Evolutionary conservation across 2,329 filamentous ascomycete species (phyloP).

Genomic region (Byssochlamys sp.): DNA sequence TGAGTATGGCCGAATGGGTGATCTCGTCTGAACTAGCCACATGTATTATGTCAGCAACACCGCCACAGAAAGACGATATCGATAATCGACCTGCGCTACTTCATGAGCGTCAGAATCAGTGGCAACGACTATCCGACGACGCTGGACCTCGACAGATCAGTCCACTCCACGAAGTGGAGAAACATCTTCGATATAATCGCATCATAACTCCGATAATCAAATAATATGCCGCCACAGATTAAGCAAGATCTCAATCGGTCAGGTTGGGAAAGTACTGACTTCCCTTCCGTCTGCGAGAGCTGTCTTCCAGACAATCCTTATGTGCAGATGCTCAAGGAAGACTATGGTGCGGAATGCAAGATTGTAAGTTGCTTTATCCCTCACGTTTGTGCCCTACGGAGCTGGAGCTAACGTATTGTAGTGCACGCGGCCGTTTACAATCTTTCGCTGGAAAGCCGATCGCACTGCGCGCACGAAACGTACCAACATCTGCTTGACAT

Average conservation of each 20-base stretch:
- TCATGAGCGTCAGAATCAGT: constrained; percentile 1
- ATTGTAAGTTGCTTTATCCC: constrained; percentile 30
- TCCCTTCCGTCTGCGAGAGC: constrained; percentile 57
- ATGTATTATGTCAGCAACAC: not conserved
- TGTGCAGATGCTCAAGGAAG: constrained; percentile 97
- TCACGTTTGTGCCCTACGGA: not conserved
- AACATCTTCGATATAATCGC: not conserved
- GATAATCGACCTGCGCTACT: not conserved
- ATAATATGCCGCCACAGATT: constrained; percentile 67
- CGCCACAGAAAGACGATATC: not conserved
- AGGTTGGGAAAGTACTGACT: constrained; percentile 72
- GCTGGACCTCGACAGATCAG: not conserved
- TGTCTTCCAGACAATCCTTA: constrained; percentile 95
- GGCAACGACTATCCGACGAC: not conserved
- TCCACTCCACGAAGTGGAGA: not conserved
- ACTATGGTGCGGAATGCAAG: constrained; percentile 80
- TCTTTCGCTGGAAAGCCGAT: constrained; percentile 90
- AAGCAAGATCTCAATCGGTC: constrained; percentile 92
- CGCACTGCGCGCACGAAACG: constrained; percentile 84
- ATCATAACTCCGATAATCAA: not conserved
- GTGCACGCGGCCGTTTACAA: constrained; percentile 89
- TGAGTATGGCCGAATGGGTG: no score
- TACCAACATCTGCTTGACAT: constrained; percentile 92
- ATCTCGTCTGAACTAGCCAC: not conserved
- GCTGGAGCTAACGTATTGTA: constrained; percentile 7